Conservation (phyloP, 2,329 filamentous ascomycete genomes). For the Epichloe gansuensis region DNA sequence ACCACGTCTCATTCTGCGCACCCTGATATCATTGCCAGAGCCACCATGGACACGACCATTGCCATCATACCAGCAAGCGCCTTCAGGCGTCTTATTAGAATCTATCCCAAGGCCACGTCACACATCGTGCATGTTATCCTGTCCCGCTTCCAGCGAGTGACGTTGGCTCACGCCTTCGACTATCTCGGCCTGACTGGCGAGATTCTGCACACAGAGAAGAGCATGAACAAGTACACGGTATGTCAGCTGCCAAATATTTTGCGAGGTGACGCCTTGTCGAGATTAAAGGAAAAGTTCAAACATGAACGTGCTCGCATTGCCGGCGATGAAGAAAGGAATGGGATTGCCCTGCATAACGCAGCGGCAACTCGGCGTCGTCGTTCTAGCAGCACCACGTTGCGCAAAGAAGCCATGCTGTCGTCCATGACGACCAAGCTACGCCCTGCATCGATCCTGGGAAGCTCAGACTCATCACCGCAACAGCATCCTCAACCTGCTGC, state of each 20-base stretch:
- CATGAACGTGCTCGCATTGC: constrained; percentile 73
- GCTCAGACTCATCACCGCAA: constrained; percentile 21
- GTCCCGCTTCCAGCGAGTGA: constrained; percentile 87
- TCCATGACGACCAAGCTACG: constrained; percentile 40
- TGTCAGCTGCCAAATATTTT: constrained; percentile 88
- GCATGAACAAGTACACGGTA: constrained; percentile 85
- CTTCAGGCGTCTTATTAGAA: constrained; percentile 79
- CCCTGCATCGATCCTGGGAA: constrained; percentile 29
- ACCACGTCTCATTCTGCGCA: constrained; percentile 64
- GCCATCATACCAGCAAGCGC: constrained; percentile 96
- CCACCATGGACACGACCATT: constrained; percentile 93
- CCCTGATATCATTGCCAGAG: constrained; percentile 92
- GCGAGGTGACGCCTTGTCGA: constrained; percentile 66
- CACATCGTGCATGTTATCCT: constrained; percentile 98
- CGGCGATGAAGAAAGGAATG: constrained; percentile 68
- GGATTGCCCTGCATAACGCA: constrained; percentile 87
- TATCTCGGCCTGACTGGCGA: constrained; percentile 89
- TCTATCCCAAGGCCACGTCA: constrained; percentile 91
- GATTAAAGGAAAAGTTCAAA: constrained; percentile 86
- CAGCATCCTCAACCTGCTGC: constrained; percentile 29
- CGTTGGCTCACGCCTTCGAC: constrained; percentile 83
- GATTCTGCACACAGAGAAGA: constrained; percentile 81
- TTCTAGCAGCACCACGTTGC: constrained; percentile 60
- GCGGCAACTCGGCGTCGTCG: constrained; percentile 51
- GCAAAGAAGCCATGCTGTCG: constrained; percentile 69